phyloP scores from a whole-genome alignment of 2,329 filamentous ascomycete species.

The Neurospora sp. region DNA sequence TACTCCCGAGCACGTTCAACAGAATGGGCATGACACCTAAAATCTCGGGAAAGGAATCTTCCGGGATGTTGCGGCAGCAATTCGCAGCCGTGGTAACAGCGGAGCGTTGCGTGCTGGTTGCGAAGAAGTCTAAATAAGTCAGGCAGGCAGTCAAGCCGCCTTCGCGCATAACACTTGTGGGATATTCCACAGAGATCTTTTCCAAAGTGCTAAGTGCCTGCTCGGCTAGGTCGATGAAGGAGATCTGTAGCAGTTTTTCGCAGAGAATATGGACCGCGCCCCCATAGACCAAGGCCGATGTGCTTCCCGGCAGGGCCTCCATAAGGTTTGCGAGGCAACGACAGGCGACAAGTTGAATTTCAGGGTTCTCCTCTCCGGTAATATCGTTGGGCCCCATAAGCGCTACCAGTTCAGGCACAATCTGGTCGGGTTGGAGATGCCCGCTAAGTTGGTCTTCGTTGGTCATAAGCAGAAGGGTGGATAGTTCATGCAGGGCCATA shows the following conservation, averaged over 20 bases:
- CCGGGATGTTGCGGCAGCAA: slow-evolving; percentile 92
- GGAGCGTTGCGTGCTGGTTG: slow-evolving; percentile 91
- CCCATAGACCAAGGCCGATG: slow-evolving; percentile 94
- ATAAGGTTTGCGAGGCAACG: slow-evolving; percentile 94
- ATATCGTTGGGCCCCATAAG: slow-evolving; percentile 88
- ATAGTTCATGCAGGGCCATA: slow-evolving; percentile 86
- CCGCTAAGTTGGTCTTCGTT: slow-evolving; percentile 95
- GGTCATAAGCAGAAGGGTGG: slow-evolving; percentile 84
- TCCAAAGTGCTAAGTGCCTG: slow-evolving; percentile 93
- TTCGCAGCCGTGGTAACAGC: slow-evolving; percentile 97
- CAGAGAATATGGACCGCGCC: slow-evolving; percentile 90
- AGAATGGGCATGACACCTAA: slow-evolving; percentile 95
- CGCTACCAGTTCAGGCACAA: slow-evolving; percentile 85
- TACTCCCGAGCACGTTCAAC: slow-evolving; percentile 81
- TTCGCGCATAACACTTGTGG: slow-evolving; percentile 87
- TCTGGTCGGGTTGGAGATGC: slow-evolving; percentile 88
- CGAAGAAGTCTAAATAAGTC: slow-evolving; percentile 94
- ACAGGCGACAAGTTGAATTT: slow-evolving; percentile 95
- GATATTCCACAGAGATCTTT: slow-evolving; percentile 96
- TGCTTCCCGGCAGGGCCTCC: slow-evolving; percentile 89
- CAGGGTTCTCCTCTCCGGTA: slow-evolving; percentile 76
- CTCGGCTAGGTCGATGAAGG: slow-evolving; percentile 94
- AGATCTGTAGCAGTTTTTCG: slow-evolving; percentile 89
- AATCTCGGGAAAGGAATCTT: slow-evolving; percentile 86
- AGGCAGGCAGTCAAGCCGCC: slow-evolving; percentile 92